These are phyloP conservation scores for Rugonectria rugulosa DNA, from an alignment of 2,329 filamentous ascomycete species.

Conservation along the genomic window DNA sequence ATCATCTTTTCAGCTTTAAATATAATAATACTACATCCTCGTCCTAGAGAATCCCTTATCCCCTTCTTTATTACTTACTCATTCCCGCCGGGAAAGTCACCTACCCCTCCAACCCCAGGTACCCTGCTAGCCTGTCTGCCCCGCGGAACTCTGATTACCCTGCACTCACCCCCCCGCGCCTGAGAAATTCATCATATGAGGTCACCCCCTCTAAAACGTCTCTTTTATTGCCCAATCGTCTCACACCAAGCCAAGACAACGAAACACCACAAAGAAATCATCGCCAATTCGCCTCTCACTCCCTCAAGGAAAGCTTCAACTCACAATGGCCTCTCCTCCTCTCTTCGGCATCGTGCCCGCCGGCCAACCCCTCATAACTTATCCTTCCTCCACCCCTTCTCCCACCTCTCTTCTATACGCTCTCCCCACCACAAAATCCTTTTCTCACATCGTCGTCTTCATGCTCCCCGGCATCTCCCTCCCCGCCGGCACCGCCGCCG, in stretches of 20 bases:
- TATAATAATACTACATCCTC: too few relatives aligned
- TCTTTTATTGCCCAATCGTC: conserved; percentile 16
- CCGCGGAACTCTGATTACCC: neutral
- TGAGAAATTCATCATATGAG: neutral
- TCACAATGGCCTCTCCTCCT: conserved; percentile 51
- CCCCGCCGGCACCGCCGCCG: conserved; percentile 79
- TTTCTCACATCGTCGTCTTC: conserved; percentile 89
- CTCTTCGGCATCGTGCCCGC: conserved; percentile 69
- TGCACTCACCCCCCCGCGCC: neutral
- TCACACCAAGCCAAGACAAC: conserved; percentile 14
- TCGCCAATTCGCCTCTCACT: conserved; percentile 1
- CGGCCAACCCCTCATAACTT: conserved; percentile 64
- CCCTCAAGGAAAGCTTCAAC: too few relatives aligned
- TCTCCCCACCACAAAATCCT: conserved; percentile 58
- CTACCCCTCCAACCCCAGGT: too few relatives aligned
- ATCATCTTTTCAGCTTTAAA: too few relatives aligned
- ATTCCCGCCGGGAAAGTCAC: too few relatives aligned
- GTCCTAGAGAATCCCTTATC: too few relatives aligned
- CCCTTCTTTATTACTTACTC: too few relatives aligned
- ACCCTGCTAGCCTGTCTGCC: neutral
- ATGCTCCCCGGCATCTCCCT: conserved; percentile 80
- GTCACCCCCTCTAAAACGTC: neutral
- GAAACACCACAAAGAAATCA: neutral
- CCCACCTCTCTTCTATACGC: conserved; percentile 65
- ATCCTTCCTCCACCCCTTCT: conserved; percentile 60